Conservation (phyloP, 78 protist genomes). For the Dictyostelium purpureum region DNA sequence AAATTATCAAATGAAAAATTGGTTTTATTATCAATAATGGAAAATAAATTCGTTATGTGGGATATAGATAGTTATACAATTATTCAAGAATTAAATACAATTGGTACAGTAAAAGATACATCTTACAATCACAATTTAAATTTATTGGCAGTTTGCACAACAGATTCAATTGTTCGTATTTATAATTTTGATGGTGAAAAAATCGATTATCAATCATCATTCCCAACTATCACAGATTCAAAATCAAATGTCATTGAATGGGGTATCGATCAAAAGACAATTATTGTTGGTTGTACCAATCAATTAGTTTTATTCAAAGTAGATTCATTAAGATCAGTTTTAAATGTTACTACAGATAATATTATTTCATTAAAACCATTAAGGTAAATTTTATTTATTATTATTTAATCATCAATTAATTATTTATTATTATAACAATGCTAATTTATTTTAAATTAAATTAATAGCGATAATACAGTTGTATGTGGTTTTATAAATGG, state of each 20-base stretch:
- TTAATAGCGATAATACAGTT: background rate
- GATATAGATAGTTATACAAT: slow-evolving; percentile 21
- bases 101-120: background rate
- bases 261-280: background rate
- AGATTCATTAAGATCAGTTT: background rate
- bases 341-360: slow-evolving; percentile 15
- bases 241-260: background rate
- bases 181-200: background rate
- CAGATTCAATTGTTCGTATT: slow-evolving; percentile 4
- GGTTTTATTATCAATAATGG: slow-evolving; percentile 21
- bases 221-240: slow-evolving; percentile 13
- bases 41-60: slow-evolving; percentile 36
- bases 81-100: slow-evolving; percentile 19
- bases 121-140: background rate
- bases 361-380: background rate
- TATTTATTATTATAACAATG: background rate
- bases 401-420: background rate
- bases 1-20: background rate
- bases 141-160: slow-evolving; percentile 1
- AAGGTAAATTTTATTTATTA: background rate
- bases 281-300: background rate
- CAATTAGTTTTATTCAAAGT: slow-evolving; percentile 20
- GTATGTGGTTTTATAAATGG: slow-evolving; percentile 26
- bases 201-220: slow-evolving; percentile 24
- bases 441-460: background rate